A percentile compares a stretch with the other conserved stretches of the same genome.
Conservation (phyloP, 208 protist species). For the Leishmania major region DNA sequence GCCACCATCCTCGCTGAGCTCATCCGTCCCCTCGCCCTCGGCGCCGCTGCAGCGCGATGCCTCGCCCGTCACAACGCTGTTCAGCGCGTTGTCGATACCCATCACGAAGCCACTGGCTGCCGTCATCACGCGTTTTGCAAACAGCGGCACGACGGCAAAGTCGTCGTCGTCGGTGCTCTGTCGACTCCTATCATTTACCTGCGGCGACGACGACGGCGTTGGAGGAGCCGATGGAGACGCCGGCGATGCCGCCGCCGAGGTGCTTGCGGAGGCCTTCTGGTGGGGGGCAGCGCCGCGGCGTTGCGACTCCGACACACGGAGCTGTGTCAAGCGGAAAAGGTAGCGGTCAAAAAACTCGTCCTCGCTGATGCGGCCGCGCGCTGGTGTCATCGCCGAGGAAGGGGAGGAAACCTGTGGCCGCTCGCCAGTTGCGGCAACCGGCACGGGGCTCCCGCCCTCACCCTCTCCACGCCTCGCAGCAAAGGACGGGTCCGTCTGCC, state of each 20-base stretch:
- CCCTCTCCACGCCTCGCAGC: background rate
- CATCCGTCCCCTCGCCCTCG: background rate
- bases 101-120: slow-evolving; percentile 46
- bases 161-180: slow-evolving; percentile 19
- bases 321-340: slow-evolving; percentile 83
- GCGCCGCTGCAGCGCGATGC: slow-evolving; percentile 12
- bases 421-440: background rate
- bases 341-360: slow-evolving; percentile 88
- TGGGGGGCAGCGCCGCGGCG: slow-evolving; percentile 18
- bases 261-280: background rate
- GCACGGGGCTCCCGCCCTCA: background rate
- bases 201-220: background rate
- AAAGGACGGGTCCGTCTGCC: background rate
- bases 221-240: background rate
- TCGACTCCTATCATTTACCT: slow-evolving; percentile 7
- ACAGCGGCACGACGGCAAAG: slow-evolving; percentile 32
- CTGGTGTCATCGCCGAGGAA: background rate
- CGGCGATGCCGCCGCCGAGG: slow-evolving; percentile 2
- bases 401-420: background rate
- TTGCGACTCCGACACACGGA: slow-evolving; percentile 47
- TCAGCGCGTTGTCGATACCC: slow-evolving; percentile 49
- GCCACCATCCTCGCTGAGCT: slow-evolving; percentile 14
- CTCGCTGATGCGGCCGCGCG: slow-evolving; percentile 31
- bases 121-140: slow-evolving; percentile 48
- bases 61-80: slow-evolving; percentile 24